Percentiles rank a stretch among this genome's conserved stretches.
These are phyloP conservation scores for Colletotrichum sojae DNA, from an alignment of 2,329 filamentous ascomycete genomes.

Conservation along the genomic window DNA sequence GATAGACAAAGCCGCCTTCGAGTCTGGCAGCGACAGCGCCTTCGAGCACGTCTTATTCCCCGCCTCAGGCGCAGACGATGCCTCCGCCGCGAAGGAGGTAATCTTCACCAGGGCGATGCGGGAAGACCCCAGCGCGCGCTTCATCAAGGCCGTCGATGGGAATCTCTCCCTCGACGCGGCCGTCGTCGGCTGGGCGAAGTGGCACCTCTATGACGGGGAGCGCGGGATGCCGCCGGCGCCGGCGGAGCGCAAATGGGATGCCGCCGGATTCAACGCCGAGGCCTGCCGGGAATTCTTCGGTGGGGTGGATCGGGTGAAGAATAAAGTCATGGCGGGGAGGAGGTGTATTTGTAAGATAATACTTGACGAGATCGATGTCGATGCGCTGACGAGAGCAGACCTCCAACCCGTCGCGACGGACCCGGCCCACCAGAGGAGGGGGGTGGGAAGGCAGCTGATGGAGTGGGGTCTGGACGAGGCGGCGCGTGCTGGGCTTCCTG, in stretches of 20 bases:
- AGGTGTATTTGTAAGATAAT: conserved; percentile 53
- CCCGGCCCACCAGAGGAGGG: conserved; percentile 52
- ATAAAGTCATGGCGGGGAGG: conserved; percentile 48
- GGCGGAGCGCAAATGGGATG: conserved; percentile 37
- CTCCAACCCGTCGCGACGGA: conserved; percentile 55
- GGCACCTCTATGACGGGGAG: conserved; percentile 50
- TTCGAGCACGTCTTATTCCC: background rate
- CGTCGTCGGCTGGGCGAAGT: conserved; percentile 53
- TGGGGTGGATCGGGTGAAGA: conserved; percentile 47
- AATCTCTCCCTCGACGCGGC: too few species aligned
- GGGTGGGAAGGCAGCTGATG: conserved; percentile 51
- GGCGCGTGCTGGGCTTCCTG: conserved; percentile 50
- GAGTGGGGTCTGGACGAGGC: conserved; percentile 52
- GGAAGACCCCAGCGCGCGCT: conserved; percentile 1
- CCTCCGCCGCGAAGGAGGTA: background rate
- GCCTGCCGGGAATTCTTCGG: conserved; percentile 51
- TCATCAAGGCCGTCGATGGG: conserved; percentile 16
- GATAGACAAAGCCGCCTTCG: background rate
- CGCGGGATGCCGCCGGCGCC: conserved; percentile 41
- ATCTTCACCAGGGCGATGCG: background rate
- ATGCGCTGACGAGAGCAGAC: too few species aligned
- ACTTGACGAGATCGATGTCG: too few species aligned
- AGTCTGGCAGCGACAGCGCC: background rate
- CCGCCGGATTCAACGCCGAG: conserved; percentile 50
- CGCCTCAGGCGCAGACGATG: background rate